Base-by-base conservation (phyloP, 345 rosid genomes). In the Pistacia vera region DNA sequence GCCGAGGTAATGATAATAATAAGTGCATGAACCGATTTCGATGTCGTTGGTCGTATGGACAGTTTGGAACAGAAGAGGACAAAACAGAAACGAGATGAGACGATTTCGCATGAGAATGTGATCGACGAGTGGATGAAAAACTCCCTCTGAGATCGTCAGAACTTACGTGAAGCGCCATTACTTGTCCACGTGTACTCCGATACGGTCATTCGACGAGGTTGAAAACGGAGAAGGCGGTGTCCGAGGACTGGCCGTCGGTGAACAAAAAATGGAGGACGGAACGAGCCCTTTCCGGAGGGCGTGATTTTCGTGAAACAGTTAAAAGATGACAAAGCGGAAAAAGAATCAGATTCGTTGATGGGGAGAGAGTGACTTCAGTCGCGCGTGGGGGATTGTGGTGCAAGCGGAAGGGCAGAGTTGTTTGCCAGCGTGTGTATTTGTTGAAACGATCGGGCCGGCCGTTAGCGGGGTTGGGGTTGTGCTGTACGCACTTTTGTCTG, bases 311-410 rank as follows among this genome's bases (percentile, higher is more conserved):
- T 94, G 16, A 94, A 92, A 77, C 91, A 83, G 79, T 77, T 94
- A 46, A 71, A 46, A 0, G 88, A 85, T 0, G 83, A 72, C 3
- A 91, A n/a, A 0, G 80, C 3, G 0, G 82, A 52, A 11, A 84
- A 97, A n/a, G n/a, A n/a, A n/a, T n/a, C n/a, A n/a, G n/a, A n/a
- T n/a, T n/a, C n/a, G n/a, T n/a, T n/a, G n/a, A n/a, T n/a, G n/a
- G n/a, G n/a, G n/a, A n/a, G n/a, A n/a, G n/a, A n/a, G n/a, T n/a
- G n/a, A n/a, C n/a, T n/a, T n/a, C n/a, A n/a, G n/a, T n/a, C n/a
- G n/a, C n/a, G n/a, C n/a, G n/a, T n/a, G n/a, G n/a, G n/a, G 98
- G 67, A 68, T 94, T 30, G 89, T 94, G 86, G 97, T 92, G 74
- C 98, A 94, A 57, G 90, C 94, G 6, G 86, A 52, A 80, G 93